Evolutionary conservation across 2,329 filamentous ascomycete species (phyloP), one percentile per base, ranked within the genome.

Genomic region (Aureobasidium namibiae): DNA sequence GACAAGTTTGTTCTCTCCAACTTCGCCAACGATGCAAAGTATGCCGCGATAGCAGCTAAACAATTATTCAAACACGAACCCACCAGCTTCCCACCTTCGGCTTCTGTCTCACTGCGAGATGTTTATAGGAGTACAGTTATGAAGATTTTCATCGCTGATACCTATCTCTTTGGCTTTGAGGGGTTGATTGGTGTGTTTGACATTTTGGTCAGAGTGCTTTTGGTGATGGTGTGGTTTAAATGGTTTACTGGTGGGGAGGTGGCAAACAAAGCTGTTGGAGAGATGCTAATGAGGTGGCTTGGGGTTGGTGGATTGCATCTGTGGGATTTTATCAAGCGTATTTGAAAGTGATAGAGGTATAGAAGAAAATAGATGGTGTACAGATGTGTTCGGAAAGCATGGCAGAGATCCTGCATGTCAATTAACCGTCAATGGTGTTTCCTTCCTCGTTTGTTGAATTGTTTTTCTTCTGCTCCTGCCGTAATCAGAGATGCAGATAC

Each of bases 111-210:
- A 7, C 21, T 46, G 16, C 3, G 4, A 13, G 13, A 16, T 29
- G 34, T 64, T 1, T 79, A 78, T 61, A 65, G 74, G 34, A 67
- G 71, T 38, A 68, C 66, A 5, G 69, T 70, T 10, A 70, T 70
- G 3, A 74, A 74, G 61, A 57, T 75, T 0, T 77, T 78, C 61
- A 61, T 78, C 3, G 75, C 75, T 2, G 69, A 76, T 61, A 66
- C 74, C 2, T 68, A 50, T 34, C 31, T 60, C 13, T n/a, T 52
- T n/a, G 62, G 62, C 1, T 60, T 63, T 34, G 56, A 50, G 13
- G 52, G 26, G 1, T 41, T 63, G 31, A 24, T 63, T 4, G 36
- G 11, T 9, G n/a, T 60, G 8, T 21, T 42, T 6, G 61, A 63
- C 31, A 2, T 59, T 1, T 8, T 45, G 29, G n/a, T 59, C 31